A percentile compares a stretch with the other conserved stretches of the same genome.
Conservation (phyloP, 345 rosid species). For the Hirschfeldia incana region DNA sequence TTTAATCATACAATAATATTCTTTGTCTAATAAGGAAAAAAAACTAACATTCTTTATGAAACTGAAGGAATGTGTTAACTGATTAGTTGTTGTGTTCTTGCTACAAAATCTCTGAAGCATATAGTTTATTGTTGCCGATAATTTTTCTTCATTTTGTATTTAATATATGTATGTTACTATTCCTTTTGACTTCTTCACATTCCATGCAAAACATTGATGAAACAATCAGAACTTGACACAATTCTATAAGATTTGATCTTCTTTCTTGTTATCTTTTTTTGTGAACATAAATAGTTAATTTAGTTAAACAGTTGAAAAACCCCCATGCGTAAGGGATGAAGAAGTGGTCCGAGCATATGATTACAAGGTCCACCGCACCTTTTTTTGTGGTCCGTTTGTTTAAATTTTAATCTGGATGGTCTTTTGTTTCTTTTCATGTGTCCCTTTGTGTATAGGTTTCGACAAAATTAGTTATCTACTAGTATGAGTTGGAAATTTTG, state of each 20-base stretch:
- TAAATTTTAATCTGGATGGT: neutral
- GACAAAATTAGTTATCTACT: neutral
- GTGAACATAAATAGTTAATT: neutral
- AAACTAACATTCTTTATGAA: too few relatives aligned
- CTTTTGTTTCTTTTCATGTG: slow-evolving; percentile 25
- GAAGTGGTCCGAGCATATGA: slow-evolving; percentile 28
- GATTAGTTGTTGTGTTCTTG: slow-evolving; percentile 2
- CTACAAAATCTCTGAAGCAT: neutral
- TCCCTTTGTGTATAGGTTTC: slow-evolving; percentile 11
- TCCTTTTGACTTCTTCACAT: neutral
- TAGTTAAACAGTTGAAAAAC: neutral
- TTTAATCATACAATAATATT: too few relatives aligned
- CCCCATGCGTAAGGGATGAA: neutral
- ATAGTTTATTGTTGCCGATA: neutral
- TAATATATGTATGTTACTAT: neutral
- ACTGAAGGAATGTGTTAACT: neutral
- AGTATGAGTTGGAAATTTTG: neutral
- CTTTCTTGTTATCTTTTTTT: neutral
- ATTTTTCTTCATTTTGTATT: neutral
- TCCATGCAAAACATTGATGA: neutral
- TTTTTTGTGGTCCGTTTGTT: slow-evolving; percentile 34
- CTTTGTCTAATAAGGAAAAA: too few relatives aligned
- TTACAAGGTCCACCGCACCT: slow-evolving; percentile 13
- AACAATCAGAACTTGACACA: neutral
- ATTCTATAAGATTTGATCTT: neutral